phyloP scores from a whole-genome alignment of 768 basidiomycete genomes.

The Punctularia strigosozonata region DNA sequence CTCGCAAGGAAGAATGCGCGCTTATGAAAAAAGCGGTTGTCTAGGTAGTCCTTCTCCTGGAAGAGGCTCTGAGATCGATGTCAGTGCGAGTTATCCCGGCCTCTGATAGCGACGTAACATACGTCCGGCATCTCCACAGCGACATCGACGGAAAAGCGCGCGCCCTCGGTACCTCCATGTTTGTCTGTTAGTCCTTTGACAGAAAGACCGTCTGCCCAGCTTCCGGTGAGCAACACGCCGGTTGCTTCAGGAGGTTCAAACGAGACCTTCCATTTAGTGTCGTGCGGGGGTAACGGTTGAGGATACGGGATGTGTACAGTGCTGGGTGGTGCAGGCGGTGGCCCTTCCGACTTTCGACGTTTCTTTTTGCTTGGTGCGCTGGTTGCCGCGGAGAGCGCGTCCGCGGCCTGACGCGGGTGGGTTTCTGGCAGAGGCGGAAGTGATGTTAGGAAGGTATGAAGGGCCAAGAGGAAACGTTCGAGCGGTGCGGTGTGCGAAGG shows the following conservation, averaged over 20 bases:
- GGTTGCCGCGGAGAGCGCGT: constrained; percentile 37
- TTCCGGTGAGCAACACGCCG: constrained; percentile 72
- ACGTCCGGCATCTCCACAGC: constrained; percentile 84
- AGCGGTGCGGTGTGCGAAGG: constrained; percentile 41
- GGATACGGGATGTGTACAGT: constrained; percentile 55
- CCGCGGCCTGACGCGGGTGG: constrained; percentile 57
- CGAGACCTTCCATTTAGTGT: constrained; percentile 81
- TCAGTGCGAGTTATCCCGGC: not conserved
- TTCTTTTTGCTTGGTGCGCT: constrained; percentile 2
- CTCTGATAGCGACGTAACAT: constrained; percentile 23
- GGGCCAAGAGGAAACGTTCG: constrained; percentile 52
- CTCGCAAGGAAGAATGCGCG: constrained; percentile 80
- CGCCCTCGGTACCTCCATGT: constrained; percentile 52
- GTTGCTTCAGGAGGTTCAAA: constrained; percentile 71
- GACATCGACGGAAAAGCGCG: constrained; percentile 62
- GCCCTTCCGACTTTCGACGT: constrained; percentile 1
- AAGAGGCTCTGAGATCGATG: constrained; percentile 49
- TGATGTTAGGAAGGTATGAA: constrained; percentile 54
- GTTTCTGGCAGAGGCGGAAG: constrained; percentile 45
- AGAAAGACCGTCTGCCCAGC: constrained; percentile 71
- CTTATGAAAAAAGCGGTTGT: constrained; percentile 87
- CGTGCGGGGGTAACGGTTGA: constrained; percentile 57
- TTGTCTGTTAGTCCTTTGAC: too few species aligned
- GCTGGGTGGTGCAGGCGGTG: not conserved
- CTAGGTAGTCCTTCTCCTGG: constrained; percentile 90